Base-by-base conservation (phyloP, 1,139 yeast genomes). In the Sugiyamaella neomexicana region DNA sequence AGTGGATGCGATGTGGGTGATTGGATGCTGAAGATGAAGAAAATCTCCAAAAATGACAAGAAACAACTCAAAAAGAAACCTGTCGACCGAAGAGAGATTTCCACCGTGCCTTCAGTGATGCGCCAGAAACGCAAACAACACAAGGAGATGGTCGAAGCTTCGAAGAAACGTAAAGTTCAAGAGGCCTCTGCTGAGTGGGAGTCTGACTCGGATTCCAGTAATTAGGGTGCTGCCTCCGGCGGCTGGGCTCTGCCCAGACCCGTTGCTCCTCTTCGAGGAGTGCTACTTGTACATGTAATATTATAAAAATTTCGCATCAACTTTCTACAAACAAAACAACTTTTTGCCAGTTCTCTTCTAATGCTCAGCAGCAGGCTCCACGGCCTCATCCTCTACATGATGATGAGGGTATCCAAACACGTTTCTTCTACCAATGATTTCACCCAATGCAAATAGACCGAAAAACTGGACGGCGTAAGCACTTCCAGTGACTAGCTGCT, bases 401-500 rank as follows among this genome's bases (percentile, higher is more conserved):
- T 54, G 46, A 50, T 59, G 55, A 58, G 89, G 88, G 80, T 90
- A 90, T 64, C 97, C 97, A 68, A 89, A 85, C 60, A 90, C 67
- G 69, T 86, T 68, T 79, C 99, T 88, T 81, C 99, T 90, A 69
- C 99, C 99, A 69, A 93, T 81, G 65, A 91, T 84, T 80, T 93
- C 99, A 70, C 99, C 99, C 52, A 93, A 79, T 31, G 97, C 85
- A 75, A 90, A 93, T 73, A 90, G 81, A 60, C 97, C 99, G 63
- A 89, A 78, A 60, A 93, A 76, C 75, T 93, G 99, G 64, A 90
- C 77, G 64, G 85, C 84, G 72, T 83, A 84, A 54, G 91, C 85
- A 65, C 86, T 86, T 69, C 80, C 89, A 75, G 82, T 84, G 67
- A 82, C 75, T 61, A 78, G 79, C 66, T 78, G 79, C 62, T 81